Base-by-base conservation (phyloP, 2,329 filamentous ascomycete genomes). In the Knoxdaviesia proteae region DNA sequence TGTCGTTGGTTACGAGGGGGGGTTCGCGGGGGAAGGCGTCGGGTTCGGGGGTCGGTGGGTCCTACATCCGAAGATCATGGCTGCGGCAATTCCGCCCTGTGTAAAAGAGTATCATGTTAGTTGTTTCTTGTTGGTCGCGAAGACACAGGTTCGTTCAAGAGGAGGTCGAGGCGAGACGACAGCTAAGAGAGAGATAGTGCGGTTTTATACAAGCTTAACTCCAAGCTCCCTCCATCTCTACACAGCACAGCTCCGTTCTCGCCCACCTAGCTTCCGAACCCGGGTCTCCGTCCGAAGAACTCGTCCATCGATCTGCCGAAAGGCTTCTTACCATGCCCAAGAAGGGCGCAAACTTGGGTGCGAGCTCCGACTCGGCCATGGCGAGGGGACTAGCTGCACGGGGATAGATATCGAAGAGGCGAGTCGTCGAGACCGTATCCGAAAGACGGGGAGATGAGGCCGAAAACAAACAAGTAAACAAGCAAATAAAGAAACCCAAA, bases 31-130 rank as follows among this genome's bases (percentile, higher is more conserved):
- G 35, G 10, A n/a, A 40, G 20, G 36, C 31, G 10, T 33, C 32
- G 20, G 6, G 29, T 32, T 5, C 10, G 20, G 20, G 7, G 5
- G 40, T 38, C 34, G 33, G 41, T 40, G 34, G 36, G 44, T 49
- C 77, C 51, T 76, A 84, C 82, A 80, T 64, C 81, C 81, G 53
- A 87, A 84, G 53, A 83, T 76, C 81, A 88, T 88, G 56, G 81
- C 80, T 53, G 75, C 73, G 46, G 77, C 78, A 56, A 88, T 84
- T 54, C 81, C 81, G 54, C 70, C 80, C 80, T 84, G 56, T 42
- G 39, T 41, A 39, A 44, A 44, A 47, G 46, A 40, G 47, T 46
- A 55, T 51, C 48, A 50, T 46, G 36, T 41, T 42, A 39, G 39
- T 38, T 40, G 37, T 43, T 42, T 30, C 34, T 7, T 38, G 35